Evolutionary conservation across 345 rosid species (phyloP).

Genomic region (Eucalyptus polybractea): DNA sequence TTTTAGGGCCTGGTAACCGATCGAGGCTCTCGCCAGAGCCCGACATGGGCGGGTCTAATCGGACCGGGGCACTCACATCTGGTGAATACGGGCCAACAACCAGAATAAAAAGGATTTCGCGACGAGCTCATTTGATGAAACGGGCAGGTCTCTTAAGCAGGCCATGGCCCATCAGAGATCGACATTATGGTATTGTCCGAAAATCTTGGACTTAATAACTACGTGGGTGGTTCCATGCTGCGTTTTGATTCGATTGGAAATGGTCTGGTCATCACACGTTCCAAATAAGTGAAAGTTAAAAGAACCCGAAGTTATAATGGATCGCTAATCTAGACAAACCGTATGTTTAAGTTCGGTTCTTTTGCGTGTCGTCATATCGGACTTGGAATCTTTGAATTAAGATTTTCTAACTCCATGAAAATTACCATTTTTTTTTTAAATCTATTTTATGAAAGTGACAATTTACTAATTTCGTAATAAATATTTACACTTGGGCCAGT

Average conservation of each 20-base stretch:
- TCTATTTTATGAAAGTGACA: neutral
- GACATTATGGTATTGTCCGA: neutral
- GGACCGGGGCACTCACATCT: neutral
- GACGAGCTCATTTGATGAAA: neutral
- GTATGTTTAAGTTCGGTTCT: neutral
- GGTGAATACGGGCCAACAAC: neutral
- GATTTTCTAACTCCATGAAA: neutral
- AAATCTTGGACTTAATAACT: neutral
- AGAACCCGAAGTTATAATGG: neutral
- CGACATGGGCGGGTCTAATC: neutral
- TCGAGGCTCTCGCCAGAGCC: neutral
- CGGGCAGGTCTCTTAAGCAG: neutral
- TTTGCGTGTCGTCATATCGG: neutral
- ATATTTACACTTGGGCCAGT: neutral
- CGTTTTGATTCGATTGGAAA: neutral
- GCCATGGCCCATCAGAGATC: neutral
- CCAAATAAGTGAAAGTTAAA: neutral
- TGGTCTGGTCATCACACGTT: neutral
- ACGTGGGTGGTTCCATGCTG: accelerated
- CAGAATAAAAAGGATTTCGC: neutral
- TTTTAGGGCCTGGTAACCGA: neutral
- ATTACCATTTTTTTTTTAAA: no score
- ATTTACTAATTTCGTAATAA: no score
- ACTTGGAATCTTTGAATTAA: neutral
- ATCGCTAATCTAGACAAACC: neutral